Evolutionary conservation across 2,329 filamentous ascomycete species (phyloP), one percentile per base, ranked within the genome.

Genomic region (Fusarium sp.): DNA sequence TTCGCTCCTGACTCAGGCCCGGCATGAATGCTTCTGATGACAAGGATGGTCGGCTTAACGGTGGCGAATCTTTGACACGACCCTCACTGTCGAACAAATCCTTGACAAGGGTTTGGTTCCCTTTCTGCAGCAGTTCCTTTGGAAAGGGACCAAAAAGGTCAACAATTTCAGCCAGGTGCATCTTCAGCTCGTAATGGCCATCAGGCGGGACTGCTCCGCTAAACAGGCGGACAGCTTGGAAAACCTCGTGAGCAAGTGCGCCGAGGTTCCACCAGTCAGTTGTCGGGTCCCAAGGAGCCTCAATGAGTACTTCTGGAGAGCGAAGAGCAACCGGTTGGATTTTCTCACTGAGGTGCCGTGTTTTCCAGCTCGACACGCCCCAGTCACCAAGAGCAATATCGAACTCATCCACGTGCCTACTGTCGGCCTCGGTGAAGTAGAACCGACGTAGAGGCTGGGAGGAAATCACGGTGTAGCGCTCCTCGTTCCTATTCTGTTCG

Each of bases 241-340:
- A 69, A 3, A 70, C 39, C n/a, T 73, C 70, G 5, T 62, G 39
- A 2, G 74, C 37, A 2, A 75, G 58, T 6, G 63, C 47, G 11
- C 75, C 71, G 0, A 76, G 62, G 31, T 73, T 76, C 71, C 72
- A 76, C 54, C 65, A 67, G 48, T 75, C 71, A 3, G 61, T 52
- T 2, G 47, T 55, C 3, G 48, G 12, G 43, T 71, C 63, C 73
- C 72, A 76, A 4, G 61, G 57, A 11, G 71, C 71, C 7, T 65
- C 60, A 6, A 76, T 66, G 3, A 75, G 53, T 6, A 75, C 74
- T 53, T 76, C 73, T 1, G 73, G 74, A 4, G 73, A 61, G 11
- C 69, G 69, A 6, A 77, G 69, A 3, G 63, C 65, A 1, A 70
- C 57, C 0, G 74, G 71, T 43, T 76, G 72, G 18, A 77, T 76